Evolutionary conservation across 441 rosid species (phyloP), one percentile per base, ranked within the genome.

Genomic region (Jatropha podagrica): DNA sequence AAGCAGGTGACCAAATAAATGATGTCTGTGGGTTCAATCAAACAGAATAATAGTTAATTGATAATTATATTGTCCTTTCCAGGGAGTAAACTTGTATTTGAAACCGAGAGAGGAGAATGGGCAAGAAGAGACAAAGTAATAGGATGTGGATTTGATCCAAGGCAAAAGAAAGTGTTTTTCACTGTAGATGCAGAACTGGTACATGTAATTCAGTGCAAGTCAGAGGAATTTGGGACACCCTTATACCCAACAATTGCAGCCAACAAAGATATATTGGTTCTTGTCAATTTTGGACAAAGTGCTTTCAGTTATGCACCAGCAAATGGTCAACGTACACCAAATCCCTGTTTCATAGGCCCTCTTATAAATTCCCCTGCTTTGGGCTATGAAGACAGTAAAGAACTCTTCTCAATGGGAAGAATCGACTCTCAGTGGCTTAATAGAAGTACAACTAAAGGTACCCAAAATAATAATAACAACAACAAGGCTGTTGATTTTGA

Each of bases 381-480:
- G 51, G 81, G 88, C 11, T 82, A 85, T 27, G 99, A 89, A 13
- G 98, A 93, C 55, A 93, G 99, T 79, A 91, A 77, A 82, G 98
- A 95, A 78, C 86, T 95, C 0, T 95, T 95, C 77, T 95, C 99
- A 7, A 95, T 95, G 87, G 99, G 98, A 66, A 93, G 99, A 84
- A 86, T 95, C 20, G 97, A 95, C 64, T 85, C 99, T 9, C 94
- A 89, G 48, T 93, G 96, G 95, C 83, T 88, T 54, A 83, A 81
- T 69, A 74, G 93, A 68, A 75, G 84, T 68, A 65, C 82, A 41
- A 82, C 79, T 51, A 87, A 83, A 81, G 81, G 83, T 62, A 76
- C 81, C 72, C 81, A 79, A 12, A 48, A 8, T 26, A 77, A 65
- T 64, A 78, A 69, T 15, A 70, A 71, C 32, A 72, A 72, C 48